A percentile compares a stretch with the other conserved stretches of the same genome.
Evolutionary conservation across 805 yeast genomes (phyloP).

Genomic region (Metschnikowia reukaufii): DNA sequence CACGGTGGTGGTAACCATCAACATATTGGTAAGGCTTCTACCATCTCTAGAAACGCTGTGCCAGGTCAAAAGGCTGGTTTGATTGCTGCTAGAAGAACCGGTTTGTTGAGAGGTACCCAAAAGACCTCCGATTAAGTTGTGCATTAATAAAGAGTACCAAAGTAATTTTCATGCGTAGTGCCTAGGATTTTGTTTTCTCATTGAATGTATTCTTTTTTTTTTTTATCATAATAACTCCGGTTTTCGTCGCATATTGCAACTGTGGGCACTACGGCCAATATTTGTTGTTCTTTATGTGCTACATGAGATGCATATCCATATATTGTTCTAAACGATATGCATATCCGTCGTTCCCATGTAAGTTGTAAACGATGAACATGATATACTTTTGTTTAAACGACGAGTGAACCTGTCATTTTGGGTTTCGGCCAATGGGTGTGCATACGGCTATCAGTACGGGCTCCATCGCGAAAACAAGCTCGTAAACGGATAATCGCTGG

Average conservation of each 20-base stretch:
- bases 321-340: too few species aligned
- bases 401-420: background rate
- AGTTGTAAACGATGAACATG: too few species aligned
- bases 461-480: background rate
- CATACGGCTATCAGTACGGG: background rate
- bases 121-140: conserved; percentile 53
- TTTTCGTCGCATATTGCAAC: too few species aligned
- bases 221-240: background rate
- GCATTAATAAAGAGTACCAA: conserved; percentile 22
- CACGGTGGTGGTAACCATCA: conserved; percentile 99
- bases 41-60: conserved; percentile 98
- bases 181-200: too few species aligned
- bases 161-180: background rate
- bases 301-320: too few species aligned
- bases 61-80: conserved; percentile 99
- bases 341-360: too few species aligned
- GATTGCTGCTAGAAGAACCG: conserved; percentile 99
- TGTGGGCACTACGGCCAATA: too few species aligned
- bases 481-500: too few species aligned
- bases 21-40: conserved; percentile 99
- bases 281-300: too few species aligned
- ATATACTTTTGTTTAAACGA: background rate
- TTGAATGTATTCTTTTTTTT: background rate
- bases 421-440: background rate
- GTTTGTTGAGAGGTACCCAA: conserved; percentile 99